Base-by-base conservation (phyloP, 805 yeast genomes). In the Torulaspora maleeae region DNA sequence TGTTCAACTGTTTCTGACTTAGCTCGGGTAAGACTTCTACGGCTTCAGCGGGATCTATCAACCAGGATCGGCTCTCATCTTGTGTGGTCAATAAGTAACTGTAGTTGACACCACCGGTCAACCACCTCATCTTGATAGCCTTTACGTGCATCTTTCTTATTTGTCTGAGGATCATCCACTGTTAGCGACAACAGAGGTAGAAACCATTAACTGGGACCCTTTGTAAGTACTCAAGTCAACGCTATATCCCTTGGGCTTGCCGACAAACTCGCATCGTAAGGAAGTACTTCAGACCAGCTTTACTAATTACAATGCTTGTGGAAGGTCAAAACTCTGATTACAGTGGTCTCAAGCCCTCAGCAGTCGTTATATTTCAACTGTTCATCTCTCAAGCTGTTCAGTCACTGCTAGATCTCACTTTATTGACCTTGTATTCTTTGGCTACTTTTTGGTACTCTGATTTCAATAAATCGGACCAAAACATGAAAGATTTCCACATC, bases 31-130 rank as follows among this genome's bases (percentile, higher is more conserved):
- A 61, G 7, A 78, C 78, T 48, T 88, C 96, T 4, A 73, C 63
- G 1, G 96, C 91, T 54, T 83, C 84, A 1, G 98, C 98, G 1
- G 98, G 96, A 58, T 93, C 99, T 52, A 93, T 83, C 27, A 93
- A 56, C 83, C 95, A 86, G 4, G 95, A 78, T 48, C 80, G 74
- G 13, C 72, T 70, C 19, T 77, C 78, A 66, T 90, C 96, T 6
- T 69, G 56, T 8, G 58, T 62, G 15, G 79, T 74, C 27, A 93
- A 62, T 8, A 90, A 64, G 63, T 93, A 93, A 55, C 90, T 76
- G 68, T 90, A 93, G 70, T 93, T 93, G 51, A 58, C 68, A 61
- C 91, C 93, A 44, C 97, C 96, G 20, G 79, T 63, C 43, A 91
- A 87, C 97, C 98, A 91, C 66, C 96, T 79, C 96, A 90, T 90